phyloP scores from a whole-genome alignment of 306 rosid genomes.

The Myrica gale region DNA sequence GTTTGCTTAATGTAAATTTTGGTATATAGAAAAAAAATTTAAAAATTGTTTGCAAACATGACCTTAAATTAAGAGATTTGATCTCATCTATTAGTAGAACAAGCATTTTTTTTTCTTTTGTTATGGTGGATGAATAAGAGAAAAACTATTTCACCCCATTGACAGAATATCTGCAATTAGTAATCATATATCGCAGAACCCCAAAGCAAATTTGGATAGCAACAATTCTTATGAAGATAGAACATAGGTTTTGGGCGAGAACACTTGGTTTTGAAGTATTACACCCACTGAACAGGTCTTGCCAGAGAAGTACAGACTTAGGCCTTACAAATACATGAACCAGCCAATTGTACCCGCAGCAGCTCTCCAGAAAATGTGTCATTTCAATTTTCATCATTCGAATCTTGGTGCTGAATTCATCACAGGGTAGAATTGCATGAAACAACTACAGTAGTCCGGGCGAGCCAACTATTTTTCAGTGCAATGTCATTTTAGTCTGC shows the following conservation, averaged over 20 bases:
- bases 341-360: background rate
- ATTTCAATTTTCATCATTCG: background rate
- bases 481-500: no score
- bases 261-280: background rate
- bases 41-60: no score
- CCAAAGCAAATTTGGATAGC: background rate
- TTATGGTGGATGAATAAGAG: background rate
- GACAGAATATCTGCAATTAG: background rate
- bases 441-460: no score
- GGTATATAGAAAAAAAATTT: no score
- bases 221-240: background rate
- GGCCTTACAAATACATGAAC: background rate
- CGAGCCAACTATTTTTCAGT: no score
- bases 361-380: background rate
- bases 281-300: background rate
- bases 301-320: background rate
- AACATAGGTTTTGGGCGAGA: background rate
- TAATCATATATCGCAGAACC: background rate
- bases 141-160: background rate
- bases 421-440: background rate
- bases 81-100: background rate
- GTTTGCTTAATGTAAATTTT: no score
- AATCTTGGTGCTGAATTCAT: constrained; percentile 1
- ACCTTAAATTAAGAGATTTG: background rate
- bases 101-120: background rate